Conservation (phyloP, 2,329 filamentous ascomycete species). For the Dryadomyces quercus-mongolicae region DNA sequence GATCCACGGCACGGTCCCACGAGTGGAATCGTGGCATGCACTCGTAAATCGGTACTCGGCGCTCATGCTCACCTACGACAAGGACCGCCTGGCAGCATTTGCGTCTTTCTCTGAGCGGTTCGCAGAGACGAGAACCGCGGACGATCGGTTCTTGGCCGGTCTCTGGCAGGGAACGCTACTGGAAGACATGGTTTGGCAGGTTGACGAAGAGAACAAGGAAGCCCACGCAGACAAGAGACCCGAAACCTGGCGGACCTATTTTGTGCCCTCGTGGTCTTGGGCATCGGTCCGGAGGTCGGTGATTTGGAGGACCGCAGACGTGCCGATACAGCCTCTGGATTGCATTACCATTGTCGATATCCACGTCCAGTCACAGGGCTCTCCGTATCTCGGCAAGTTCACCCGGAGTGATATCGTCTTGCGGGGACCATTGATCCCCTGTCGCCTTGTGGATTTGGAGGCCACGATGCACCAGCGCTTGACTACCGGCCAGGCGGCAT, state of each 20-base stretch:
- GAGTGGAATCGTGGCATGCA: background rate
- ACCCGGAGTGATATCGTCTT: background rate
- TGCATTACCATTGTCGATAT: background rate
- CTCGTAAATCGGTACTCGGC: background rate
- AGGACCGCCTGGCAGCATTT: background rate
- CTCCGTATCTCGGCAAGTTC: background rate
- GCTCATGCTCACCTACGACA: background rate
- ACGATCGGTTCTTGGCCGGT: background rate
- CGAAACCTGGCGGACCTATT: background rate
- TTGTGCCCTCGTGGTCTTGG: background rate
- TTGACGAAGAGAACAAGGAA: background rate
- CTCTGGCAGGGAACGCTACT: background rate
- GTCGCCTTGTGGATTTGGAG: background rate
- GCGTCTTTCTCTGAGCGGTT: background rate
- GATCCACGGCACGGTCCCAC: background rate
- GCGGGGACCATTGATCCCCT: background rate
- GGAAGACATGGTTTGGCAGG: background rate
- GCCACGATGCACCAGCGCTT: background rate
- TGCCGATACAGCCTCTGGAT: background rate
- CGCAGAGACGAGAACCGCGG: background rate
- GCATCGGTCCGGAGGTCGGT: background rate
- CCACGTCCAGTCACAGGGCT: background rate
- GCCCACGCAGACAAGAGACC: background rate
- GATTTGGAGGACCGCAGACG: background rate
- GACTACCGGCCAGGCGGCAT: background rate